These are phyloP conservation scores for Alternaria postmessia DNA, from an alignment of 2,329 filamentous ascomycete species.

Conservation along the genomic window DNA sequence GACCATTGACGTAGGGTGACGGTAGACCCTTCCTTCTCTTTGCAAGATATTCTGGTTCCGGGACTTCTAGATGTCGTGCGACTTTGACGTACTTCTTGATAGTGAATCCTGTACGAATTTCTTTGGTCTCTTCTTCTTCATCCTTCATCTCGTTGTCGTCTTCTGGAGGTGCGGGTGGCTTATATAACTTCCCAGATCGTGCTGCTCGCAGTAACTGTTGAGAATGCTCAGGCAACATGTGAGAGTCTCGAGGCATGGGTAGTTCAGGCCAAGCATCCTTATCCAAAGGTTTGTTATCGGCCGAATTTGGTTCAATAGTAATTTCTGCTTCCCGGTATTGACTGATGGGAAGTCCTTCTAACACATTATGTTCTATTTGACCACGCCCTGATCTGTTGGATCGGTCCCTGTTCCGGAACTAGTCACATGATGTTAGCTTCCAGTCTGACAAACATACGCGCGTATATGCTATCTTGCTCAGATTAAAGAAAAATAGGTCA, in stretches of 20 bases:
- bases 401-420: conserved; percentile 66
- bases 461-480: neutral
- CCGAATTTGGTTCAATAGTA: conserved; percentile 70
- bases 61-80: conserved; percentile 64
- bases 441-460: neutral
- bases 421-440: conserved; percentile 33
- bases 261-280: conserved; percentile 79
- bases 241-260: conserved; percentile 86
- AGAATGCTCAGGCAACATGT: conserved; percentile 78
- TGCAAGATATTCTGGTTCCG: conserved; percentile 69
- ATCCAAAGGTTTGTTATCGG: conserved; percentile 67
- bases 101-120: conserved; percentile 61
- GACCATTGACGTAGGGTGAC: conserved; percentile 49
- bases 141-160: conserved; percentile 63
- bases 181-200: conserved; percentile 77
- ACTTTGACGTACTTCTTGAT: conserved; percentile 66
- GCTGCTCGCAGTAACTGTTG: conserved; percentile 84
- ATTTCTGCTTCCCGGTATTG: conserved; percentile 81
- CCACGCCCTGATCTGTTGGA: conserved; percentile 65
- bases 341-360: conserved; percentile 82
- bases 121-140: conserved; percentile 54
- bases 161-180: conserved; percentile 72
- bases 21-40: conserved; percentile 68
- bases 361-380: conserved; percentile 71
- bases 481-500: neutral